Evolutionary conservation across 208 protist genomes (phyloP), one percentile per base, ranked within the genome.

Genomic region (Acanthamoeba triangularis): DNA sequence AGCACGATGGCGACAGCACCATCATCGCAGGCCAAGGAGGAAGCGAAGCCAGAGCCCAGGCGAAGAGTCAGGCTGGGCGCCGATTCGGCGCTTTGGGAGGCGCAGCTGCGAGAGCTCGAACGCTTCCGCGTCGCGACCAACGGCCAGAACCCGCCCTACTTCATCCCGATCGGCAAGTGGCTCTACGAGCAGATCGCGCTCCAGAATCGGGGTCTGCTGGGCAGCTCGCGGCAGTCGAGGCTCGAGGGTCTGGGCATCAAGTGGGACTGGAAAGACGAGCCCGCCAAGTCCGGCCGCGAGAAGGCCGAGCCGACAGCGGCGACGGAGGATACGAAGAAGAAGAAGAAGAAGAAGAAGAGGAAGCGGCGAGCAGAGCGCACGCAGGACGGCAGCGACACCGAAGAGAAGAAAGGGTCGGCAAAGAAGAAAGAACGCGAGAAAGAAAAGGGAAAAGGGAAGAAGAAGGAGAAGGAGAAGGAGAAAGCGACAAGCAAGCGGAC

Each of bases 81-180:
- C 65, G 65, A 74, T 6, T 13, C 18, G 13, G 23, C 65, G n/a
- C 0, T 74, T 1, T 74, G 65, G 65, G 23, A 74, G 11, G 65
- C 1, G 25, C 65, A 37, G 65, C 33, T 41, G n/a, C 65, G 28
- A 1, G 8, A 74, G 65, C 65, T 74, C 25, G 65, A n/a, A 13
- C 25, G 33, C 65, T 74, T 41, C 28, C 65, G 65, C 11, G 28
- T 6, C 25, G 65, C 65, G 18, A 74, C 65, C 33, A 3, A 74
- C 28, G 65, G 65, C 13, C 33, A 74, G n/a, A 74, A 74, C 65
- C 65, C 65, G 65, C 65, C 65, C n/a, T 74, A 74, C 65, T 74
- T 74, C 28, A 0, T 74, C 13, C 8, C 65, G 8, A 37, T 14
- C 65, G 65, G 65, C 18, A 13, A 25, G 18, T 74, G 65, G 65